A percentile compares a stretch with the other conserved stretches of the same genome.
These are phyloP conservation scores for Verruconis gallopava DNA, from an alignment of 2,329 filamentous ascomycete genomes.

Conservation along the genomic window DNA sequence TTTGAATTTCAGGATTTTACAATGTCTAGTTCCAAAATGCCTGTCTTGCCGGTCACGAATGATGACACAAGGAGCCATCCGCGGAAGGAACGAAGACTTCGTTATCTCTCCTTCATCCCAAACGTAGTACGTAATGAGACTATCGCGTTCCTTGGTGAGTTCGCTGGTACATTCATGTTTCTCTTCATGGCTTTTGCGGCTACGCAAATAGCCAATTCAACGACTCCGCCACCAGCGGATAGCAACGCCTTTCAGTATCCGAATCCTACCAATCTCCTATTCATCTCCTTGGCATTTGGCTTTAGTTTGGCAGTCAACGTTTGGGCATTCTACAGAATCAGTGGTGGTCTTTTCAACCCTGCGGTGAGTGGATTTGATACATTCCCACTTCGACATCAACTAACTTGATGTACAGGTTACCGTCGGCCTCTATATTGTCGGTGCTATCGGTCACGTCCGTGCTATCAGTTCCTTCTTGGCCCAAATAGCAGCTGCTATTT, in stretches of 20 bases:
- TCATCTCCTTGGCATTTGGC: conserved; percentile 17
- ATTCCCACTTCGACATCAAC: conserved; percentile 21
- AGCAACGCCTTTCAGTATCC: conserved; percentile 4
- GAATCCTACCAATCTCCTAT: conserved; percentile 15
- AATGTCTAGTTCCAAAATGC: conserved; percentile 1
- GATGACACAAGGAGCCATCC: neutral
- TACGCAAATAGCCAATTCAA: conserved; percentile 10
- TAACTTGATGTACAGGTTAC: conserved; percentile 18
- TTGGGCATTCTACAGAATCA: conserved; percentile 12
- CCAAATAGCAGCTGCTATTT: conserved; percentile 23
- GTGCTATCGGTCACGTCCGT: conserved; percentile 22
- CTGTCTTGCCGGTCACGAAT: conserved; percentile 1
- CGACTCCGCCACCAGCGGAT: conserved; percentile 2
- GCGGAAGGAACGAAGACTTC: conserved; percentile 6
- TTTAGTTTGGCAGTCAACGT: conserved; percentile 12
- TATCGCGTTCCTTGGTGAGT: conserved; percentile 10
- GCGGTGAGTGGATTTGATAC: conserved; percentile 15
- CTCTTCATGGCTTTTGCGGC: conserved; percentile 11
- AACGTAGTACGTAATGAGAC: conserved; percentile 9
- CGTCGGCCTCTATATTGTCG: conserved; percentile 25
- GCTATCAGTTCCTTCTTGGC: conserved; percentile 20
- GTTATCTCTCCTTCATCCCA: conserved; percentile 1
- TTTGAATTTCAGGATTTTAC: neutral
- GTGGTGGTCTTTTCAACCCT: conserved; percentile 17
- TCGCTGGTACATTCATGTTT: conserved; percentile 12